A percentile compares a stretch with the other conserved stretches of the same genome.
Evolutionary conservation across 2,329 filamentous ascomycete genomes (phyloP).

Genomic region (Stenocarpella maydis): DNA sequence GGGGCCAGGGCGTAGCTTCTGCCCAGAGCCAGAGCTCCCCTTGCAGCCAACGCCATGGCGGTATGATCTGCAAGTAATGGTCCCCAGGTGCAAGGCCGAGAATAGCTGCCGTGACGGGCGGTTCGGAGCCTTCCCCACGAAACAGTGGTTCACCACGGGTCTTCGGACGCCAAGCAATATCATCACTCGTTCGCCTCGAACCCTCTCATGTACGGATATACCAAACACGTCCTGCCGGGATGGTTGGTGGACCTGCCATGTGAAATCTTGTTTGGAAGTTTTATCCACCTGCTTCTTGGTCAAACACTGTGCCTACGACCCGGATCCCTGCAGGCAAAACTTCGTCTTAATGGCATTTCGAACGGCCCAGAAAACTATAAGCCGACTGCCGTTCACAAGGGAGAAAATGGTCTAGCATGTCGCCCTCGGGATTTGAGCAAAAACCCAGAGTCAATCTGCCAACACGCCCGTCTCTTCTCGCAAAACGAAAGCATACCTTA

Average conservation of each 20-base stretch:
- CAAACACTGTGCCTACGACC: slow-evolving; percentile 7
- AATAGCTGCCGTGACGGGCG: not conserved
- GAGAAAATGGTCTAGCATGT: not conserved
- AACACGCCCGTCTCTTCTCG: not conserved
- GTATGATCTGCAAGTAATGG: slow-evolving; percentile 14
- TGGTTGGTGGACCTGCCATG: slow-evolving; percentile 12
- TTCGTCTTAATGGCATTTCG: not conserved
- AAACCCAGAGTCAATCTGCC: not conserved
- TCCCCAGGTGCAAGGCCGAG: slow-evolving; percentile 8
- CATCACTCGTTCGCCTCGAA: slow-evolving; percentile 1
- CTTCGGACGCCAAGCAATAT: slow-evolving; percentile 7
- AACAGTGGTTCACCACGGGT: slow-evolving; percentile 1
- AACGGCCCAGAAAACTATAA: not conserved
- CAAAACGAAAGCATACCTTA: not conserved
- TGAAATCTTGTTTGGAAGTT: not conserved
- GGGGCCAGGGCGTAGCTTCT: not conserved
- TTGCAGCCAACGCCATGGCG: not conserved
- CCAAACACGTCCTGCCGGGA: slow-evolving; percentile 8
- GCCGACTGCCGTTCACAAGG: not conserved
- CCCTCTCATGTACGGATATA: not conserved
- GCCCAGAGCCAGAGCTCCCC: not conserved
- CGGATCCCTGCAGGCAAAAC: not conserved
- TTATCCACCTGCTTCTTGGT: slow-evolving; percentile 9
- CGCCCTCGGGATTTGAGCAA: slow-evolving; percentile 3
- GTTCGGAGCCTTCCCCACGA: slow-evolving; percentile 2